A percentile compares a stretch with the other conserved stretches of the same genome.
Evolutionary conservation across 1,284 basidiomycete species (phyloP).

Genomic region (Heterobasidion irregulare): DNA sequence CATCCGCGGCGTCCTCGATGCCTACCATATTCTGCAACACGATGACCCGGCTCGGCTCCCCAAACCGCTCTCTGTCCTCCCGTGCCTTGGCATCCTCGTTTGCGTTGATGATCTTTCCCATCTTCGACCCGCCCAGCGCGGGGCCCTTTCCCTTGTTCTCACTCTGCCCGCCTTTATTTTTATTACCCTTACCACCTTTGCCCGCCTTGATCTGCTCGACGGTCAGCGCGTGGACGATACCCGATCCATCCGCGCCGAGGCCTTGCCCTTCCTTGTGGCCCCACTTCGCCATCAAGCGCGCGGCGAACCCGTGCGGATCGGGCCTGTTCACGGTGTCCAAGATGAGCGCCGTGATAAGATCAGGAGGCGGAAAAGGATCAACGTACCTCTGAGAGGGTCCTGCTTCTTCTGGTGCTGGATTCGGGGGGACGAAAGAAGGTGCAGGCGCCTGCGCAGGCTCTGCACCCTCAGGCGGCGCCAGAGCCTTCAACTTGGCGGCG

Average conservation of each 20-base stretch:
- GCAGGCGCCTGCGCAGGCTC: constrained; percentile 18
- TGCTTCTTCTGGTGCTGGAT: constrained; percentile 20
- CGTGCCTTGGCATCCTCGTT: constrained; percentile 69
- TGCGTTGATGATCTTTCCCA: constrained; percentile 83
- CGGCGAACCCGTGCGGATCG: constrained; percentile 67
- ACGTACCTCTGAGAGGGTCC: constrained; percentile 23
- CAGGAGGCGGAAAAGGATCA: background rate
- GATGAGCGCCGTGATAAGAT: background rate
- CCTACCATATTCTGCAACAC: constrained; percentile 86
- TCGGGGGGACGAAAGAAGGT: constrained; percentile 17
- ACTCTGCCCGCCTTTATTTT: constrained; percentile 15
- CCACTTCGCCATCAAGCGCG: constrained; percentile 86
- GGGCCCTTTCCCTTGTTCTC: constrained; percentile 15
- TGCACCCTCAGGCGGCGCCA: constrained; percentile 33
- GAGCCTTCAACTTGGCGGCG: constrained; percentile 59
- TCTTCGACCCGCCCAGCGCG: constrained; percentile 41
- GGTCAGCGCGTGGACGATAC: constrained; percentile 81
- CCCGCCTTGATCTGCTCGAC: constrained; percentile 57
- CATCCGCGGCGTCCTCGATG: constrained; percentile 74
- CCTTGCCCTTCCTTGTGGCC: constrained; percentile 92
- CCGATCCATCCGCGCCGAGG: constrained; percentile 73
- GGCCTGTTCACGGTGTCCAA: constrained; percentile 17
- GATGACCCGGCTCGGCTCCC: constrained; percentile 83
- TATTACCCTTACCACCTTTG: constrained; percentile 28
- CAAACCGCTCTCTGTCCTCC: constrained; percentile 73